These are phyloP conservation scores for Thuidium tamariscinum DNA, from an alignment of 225 moss, liverwort and hornwort species.

Conservation along the genomic window DNA sequence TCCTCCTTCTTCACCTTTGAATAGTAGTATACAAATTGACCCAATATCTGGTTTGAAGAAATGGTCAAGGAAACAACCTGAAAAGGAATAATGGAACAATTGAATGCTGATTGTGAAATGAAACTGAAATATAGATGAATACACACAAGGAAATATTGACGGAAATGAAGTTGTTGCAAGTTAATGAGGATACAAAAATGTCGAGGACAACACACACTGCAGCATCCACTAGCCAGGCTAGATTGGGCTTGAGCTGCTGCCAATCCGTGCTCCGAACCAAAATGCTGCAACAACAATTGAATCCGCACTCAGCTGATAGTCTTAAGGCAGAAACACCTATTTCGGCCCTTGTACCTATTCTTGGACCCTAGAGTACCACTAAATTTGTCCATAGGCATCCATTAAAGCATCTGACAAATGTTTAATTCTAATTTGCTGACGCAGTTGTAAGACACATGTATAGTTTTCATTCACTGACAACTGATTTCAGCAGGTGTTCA, in stretches of 20 bases:
- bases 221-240: constrained; percentile 85
- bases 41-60: background rate
- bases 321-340: no score
- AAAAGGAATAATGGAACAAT: background rate
- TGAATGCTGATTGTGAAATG: no score
- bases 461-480: no score
- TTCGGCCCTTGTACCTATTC: no score
- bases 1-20: background rate
- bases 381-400: no score
- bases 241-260: constrained; percentile 54
- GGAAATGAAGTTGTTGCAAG: background rate
- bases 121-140: background rate
- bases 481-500: no score
- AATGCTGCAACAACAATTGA: constrained; percentile 27
- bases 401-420: no score
- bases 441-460: no score
- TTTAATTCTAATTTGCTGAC: no score
- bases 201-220: constrained; percentile 68
- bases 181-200: constrained; percentile 49
- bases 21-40: constrained; percentile 10
- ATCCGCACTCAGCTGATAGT: no score
- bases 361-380: no score
- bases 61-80: background rate
- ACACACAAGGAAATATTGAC: background rate
- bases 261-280: constrained; percentile 54